phyloP scores from a whole-genome alignment of 2,329 filamentous ascomycete species.

The Cryphonectria radicalis region DNA sequence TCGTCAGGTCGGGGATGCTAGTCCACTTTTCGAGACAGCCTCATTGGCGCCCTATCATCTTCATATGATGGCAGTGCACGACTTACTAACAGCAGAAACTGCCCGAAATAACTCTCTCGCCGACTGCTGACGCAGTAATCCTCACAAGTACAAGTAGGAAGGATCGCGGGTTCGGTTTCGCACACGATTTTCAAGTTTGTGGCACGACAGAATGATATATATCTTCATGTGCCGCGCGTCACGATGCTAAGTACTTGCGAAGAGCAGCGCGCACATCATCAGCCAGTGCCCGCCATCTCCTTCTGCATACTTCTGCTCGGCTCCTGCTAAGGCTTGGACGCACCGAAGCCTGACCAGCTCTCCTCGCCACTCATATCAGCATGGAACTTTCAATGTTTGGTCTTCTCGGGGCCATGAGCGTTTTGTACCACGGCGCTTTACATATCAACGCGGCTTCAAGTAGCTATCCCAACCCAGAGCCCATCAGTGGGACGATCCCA shows the following conservation, averaged over 20 bases:
- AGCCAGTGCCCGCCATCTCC: not conserved
- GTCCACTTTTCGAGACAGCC: slow-evolving; percentile 1
- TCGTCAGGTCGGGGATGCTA: not conserved
- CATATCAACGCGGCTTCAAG: not conserved
- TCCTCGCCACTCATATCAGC: not conserved
- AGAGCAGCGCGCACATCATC: not conserved
- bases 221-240: not conserved
- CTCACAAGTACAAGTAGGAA: not conserved
- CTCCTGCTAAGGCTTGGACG: not conserved
- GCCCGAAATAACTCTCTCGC: not conserved
- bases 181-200: not conserved
- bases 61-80: not conserved
- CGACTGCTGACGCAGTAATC: not conserved
- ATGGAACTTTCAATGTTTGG: not conserved
- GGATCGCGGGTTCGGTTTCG: not conserved
- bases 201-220: not conserved
- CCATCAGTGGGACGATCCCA: slow-evolving; percentile 1
- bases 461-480: slow-evolving; percentile 5
- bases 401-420: not conserved
- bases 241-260: not conserved
- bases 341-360: not conserved
- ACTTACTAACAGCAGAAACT: not conserved
- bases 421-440: not conserved
- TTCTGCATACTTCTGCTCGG: not conserved
- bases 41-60: not conserved